Evolutionary conservation across 2,329 filamentous ascomycete species (phyloP), one percentile per base, ranked within the genome.

Genomic region (Epichloe hybrida): DNA sequence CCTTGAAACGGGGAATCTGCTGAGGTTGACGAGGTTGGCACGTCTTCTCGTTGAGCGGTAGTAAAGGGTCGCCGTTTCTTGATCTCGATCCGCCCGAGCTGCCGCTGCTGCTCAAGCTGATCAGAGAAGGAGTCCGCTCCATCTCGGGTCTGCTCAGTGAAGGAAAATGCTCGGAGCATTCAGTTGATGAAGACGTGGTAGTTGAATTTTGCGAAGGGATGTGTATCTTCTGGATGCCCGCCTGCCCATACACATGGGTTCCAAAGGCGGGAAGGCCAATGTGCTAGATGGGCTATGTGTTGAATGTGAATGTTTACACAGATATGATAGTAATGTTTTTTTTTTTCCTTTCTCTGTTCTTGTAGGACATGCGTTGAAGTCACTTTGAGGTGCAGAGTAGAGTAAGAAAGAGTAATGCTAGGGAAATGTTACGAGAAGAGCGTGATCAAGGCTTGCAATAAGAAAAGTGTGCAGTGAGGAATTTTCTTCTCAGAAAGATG

Each of bases 1-100:
- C 63, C 53, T 69, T 70, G 21, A 75, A 59, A 50, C 70, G 64
- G 46, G 74, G 61, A 50, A 62, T 67, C 17, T 66, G 61, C 55
- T 69, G 62, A 55, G 69, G 66, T 46, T 68, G 62, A n/a, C 58
- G 62, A 55, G 68, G 66, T 46, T 68, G 62, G 11, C 58, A 55
- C 3, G 62, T 58, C 41, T 59, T 61, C 35, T 60, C 61, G 7
- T 62, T 58, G 50, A 63, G 64, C 2, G 66, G 67, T 15, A 69
- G 52, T 41, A 69, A 49, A 23, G 62, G 59, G 20, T 67, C 65
- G 47, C 59, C 57, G 46, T 64, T 64, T 53, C 60, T 60, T 52
- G 60, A 59, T 35, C 57, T 52, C 15, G 62, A 62, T 44, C 56
- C 55, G 52, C 58, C 58, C 27, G 64, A 64, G 57, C 61, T 67